These are phyloP conservation scores for Calonectria hongkongensis DNA, from an alignment of 2,329 filamentous ascomycete species.

Conservation along the genomic window DNA sequence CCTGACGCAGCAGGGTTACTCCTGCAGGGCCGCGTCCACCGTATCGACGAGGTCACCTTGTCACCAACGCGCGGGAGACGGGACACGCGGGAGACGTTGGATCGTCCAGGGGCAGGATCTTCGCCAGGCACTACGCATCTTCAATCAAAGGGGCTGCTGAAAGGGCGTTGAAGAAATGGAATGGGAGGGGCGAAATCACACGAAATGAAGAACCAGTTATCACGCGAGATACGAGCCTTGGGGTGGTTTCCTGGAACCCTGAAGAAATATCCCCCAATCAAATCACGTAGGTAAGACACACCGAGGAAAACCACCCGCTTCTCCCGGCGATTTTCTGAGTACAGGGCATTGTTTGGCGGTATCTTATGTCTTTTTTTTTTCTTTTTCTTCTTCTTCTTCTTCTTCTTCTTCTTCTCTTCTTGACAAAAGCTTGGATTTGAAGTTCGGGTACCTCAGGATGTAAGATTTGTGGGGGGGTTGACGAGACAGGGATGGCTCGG, in stretches of 20 bases:
- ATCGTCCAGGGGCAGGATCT: conserved; percentile 25
- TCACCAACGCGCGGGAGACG: conserved; percentile 35
- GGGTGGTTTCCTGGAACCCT: not conserved
- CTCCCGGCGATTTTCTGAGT: not conserved
- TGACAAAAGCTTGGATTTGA: not conserved
- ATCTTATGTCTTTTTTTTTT: not conserved
- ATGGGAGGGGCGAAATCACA: conserved; percentile 4
- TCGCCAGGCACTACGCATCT: not conserved
- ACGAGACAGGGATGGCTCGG: conserved; percentile 15
- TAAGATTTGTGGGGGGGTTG: conserved; percentile 32
- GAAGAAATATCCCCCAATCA: conserved; percentile 6
- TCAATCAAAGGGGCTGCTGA: conserved; percentile 27
- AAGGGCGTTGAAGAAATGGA: conserved; percentile 21
- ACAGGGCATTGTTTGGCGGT: not conserved
- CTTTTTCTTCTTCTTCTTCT: conserved; percentile 4
- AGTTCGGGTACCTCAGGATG: not conserved
- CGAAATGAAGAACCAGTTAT: conserved; percentile 14
- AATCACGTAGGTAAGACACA: not conserved
- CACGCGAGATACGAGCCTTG: not conserved
- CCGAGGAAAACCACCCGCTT: not conserved
- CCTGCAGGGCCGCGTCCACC: conserved; percentile 52
- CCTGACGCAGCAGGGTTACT: conserved; percentile 56
- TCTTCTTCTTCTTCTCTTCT: not conserved
- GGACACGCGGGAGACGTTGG: conserved; percentile 34
- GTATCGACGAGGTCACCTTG: conserved; percentile 35